These are phyloP conservation scores for Chondrostereum purpureum DNA, from an alignment of 1,284 basidiomycete genomes.

Conservation along the genomic window DNA sequence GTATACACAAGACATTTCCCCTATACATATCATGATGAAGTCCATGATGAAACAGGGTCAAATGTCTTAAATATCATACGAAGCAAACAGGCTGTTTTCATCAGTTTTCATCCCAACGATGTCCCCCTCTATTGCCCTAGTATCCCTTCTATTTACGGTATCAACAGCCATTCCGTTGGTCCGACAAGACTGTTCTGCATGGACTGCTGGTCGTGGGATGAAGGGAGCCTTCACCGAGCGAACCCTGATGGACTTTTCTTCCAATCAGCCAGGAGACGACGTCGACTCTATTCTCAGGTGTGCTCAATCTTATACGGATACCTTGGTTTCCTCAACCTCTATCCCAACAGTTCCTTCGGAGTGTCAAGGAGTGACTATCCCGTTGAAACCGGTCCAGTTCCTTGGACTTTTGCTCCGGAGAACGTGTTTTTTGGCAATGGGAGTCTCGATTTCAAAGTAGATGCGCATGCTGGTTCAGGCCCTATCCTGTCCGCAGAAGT, in stretches of 20 bases:
- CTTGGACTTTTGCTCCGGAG: constrained; percentile 20
- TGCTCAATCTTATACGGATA: constrained; percentile 1
- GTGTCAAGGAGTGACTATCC: constrained; percentile 22
- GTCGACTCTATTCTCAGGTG: constrained; percentile 20
- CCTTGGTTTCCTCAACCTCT: neutral
- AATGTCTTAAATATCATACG: no score
- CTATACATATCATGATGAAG: no score
- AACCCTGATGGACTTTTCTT: constrained; percentile 23
- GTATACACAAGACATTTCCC: no score
- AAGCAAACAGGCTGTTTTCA: no score
- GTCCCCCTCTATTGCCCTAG: no score
- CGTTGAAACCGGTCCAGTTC: constrained; percentile 16
- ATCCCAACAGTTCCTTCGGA: constrained; percentile 17
- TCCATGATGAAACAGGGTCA: no score
- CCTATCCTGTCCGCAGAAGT: constrained; percentile 23
- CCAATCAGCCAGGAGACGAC: constrained; percentile 16
- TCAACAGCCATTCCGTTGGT: no score
- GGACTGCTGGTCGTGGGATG: constrained; percentile 12
- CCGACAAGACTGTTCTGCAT: neutral
- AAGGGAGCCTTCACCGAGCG: constrained; percentile 23
- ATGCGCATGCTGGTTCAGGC: constrained; percentile 22
- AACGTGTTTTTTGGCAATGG: constrained; percentile 25
- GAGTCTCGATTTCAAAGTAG: constrained; percentile 25
- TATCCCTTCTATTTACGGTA: no score
- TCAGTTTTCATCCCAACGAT: no score